Evolutionary conservation across 345 rosid species (phyloP), one percentile per base, ranked within the genome.

Genomic region (Zanthoxylum bungeanum): DNA sequence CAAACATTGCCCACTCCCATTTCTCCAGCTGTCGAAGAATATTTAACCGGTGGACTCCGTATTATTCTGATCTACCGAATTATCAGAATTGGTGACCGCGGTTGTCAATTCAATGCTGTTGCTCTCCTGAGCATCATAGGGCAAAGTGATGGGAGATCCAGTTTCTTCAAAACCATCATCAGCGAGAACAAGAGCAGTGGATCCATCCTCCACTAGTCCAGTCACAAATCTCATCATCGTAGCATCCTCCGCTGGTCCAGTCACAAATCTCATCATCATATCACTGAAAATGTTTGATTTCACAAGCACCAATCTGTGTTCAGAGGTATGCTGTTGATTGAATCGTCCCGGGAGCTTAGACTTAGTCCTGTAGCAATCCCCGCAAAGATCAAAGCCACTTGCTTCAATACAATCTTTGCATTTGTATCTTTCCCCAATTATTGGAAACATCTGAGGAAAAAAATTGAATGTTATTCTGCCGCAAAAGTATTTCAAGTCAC

Each of bases 301-400:
- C 0, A 70, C 63, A 11, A 12, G 85, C 81, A 72, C 68, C 66
- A 92, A 65, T 76, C 73, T 83, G 75, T 94, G 98, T 34, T 90
- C 95, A 21, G 93, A 85, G 30, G 84, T 89, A 83, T 94, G 98
- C 66, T 88, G 89, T 79, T 94, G 97, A 78, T 92, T 94, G 78
- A 94, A 94, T 58, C 97, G 85, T 56, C 98, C 97, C 1, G 95
- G 89, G 68, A 76, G 83, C 76, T 82, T 87, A 7, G 86, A 81
- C 57, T 72, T 53, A 64, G 85, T 83, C 65, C 81, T 84, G 75
- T 85, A 90, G 82, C 97, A 94, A 60, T 83, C 88, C 76, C 88
- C 85, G 73, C 98, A 92, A 34, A 94, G 97, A 79, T 94, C 95
- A 72, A 88, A 94, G 24, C 98, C 98, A 0, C 82, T 51, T 10